A percentile compares a stretch with the other conserved stretches of the same genome.
Conservation (phyloP, 2,329 filamentous ascomycete species). For the Davidsoniella neocaledoniae region DNA sequence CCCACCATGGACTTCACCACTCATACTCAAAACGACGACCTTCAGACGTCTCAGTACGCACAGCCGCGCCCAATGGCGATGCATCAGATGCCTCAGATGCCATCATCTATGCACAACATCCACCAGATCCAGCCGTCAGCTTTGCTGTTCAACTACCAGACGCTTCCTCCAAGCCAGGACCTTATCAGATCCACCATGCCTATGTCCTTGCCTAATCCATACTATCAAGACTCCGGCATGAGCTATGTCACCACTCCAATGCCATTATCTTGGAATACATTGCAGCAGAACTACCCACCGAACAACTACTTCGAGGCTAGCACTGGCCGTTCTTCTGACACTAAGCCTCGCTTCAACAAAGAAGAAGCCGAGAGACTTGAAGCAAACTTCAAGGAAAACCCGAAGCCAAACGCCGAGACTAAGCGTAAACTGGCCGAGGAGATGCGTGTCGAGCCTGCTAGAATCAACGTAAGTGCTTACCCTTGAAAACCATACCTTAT, state of each 20-base stretch:
- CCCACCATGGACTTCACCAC: conserved; percentile 3
- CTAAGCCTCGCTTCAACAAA: conserved; percentile 38
- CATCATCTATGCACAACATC: background rate
- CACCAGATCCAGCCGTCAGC: background rate
- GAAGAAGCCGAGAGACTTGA: conserved; percentile 43
- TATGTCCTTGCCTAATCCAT: conserved; percentile 13
- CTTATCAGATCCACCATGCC: background rate
- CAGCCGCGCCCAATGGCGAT: no score
- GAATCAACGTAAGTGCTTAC: conserved; percentile 37
- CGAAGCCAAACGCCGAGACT: conserved; percentile 44
- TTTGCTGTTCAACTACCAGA: no score
- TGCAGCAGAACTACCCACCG: no score
- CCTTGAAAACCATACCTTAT: no score
- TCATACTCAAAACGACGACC: no score
- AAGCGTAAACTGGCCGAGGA: conserved; percentile 45
- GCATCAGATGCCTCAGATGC: no score
- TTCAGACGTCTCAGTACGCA: no score
- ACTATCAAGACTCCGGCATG: no score
- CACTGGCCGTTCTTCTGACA: conserved; percentile 19
- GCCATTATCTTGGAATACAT: no score
- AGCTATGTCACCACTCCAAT: no score
- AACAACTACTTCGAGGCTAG: no score
- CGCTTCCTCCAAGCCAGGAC: background rate
- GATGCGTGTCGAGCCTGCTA: conserved; percentile 44
- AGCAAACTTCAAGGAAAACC: conserved; percentile 44